phyloP scores from a whole-genome alignment of 1,284 basidiomycete species.

The Heterobasidion annosum region DNA sequence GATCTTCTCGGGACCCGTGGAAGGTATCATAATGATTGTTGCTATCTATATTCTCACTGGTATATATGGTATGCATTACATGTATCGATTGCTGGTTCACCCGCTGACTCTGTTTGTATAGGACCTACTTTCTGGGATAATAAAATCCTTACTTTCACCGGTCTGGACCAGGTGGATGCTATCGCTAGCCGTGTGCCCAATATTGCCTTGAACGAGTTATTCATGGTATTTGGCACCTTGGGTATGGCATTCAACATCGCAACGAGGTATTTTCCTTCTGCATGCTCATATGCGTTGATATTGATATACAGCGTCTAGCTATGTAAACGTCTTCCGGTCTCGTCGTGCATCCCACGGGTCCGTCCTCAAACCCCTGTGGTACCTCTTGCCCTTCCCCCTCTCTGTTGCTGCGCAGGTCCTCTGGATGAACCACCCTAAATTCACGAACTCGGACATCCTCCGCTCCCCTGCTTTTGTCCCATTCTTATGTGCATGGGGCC shows the following conservation, averaged over 20 bases:
- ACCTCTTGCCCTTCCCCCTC: slow-evolving; percentile 74
- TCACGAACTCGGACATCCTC: slow-evolving; percentile 45
- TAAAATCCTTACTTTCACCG: slow-evolving; percentile 53
- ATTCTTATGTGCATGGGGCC: slow-evolving; percentile 85
- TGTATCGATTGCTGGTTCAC: neutral
- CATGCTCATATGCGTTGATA: neutral
- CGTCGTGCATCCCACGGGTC: slow-evolving; percentile 27
- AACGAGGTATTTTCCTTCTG: slow-evolving; percentile 37
- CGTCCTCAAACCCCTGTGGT: slow-evolving; percentile 52
- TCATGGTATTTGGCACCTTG: slow-evolving; percentile 79
- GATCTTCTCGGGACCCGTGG: slow-evolving; percentile 94
- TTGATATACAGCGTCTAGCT: slow-evolving; percentile 32
- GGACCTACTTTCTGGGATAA: slow-evolving; percentile 84
- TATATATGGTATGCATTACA: slow-evolving; percentile 40
- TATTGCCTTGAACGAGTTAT: slow-evolving; percentile 76
- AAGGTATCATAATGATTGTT: slow-evolving; percentile 89
- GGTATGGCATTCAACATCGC: slow-evolving; percentile 79
- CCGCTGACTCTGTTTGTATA: slow-evolving; percentile 14
- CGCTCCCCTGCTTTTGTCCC: slow-evolving; percentile 71
- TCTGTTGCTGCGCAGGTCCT: slow-evolving; percentile 64
- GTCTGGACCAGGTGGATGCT: slow-evolving; percentile 42
- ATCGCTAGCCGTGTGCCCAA: slow-evolving; percentile 47
- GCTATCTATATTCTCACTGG: slow-evolving; percentile 76
- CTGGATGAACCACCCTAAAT: slow-evolving; percentile 74
- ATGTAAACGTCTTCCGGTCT: slow-evolving; percentile 65